These are phyloP conservation scores for Candida bentonensis DNA, from an alignment of 805 yeast genomes.

Conservation along the genomic window DNA sequence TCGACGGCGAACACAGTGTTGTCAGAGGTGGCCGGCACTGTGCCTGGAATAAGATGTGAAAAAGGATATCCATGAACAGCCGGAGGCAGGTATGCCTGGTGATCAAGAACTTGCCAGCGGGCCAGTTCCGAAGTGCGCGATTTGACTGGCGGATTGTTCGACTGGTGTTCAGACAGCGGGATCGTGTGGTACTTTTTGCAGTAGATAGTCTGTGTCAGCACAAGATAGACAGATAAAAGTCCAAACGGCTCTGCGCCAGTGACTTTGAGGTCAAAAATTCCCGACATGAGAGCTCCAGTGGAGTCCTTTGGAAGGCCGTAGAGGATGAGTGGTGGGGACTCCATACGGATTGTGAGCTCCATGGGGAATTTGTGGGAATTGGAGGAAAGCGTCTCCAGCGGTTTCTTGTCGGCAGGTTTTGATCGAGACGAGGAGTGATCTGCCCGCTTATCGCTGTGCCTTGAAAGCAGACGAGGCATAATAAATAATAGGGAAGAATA, in stretches of 20 bases:
- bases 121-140: conserved; percentile 50
- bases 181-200: conserved; percentile 3
- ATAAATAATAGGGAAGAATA: too few species aligned
- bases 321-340: conserved; percentile 81
- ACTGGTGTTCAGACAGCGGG: conserved; percentile 7
- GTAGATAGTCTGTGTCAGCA: conserved; percentile 55
- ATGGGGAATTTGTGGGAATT: neutral
- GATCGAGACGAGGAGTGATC: neutral
- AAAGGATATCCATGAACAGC: conserved; percentile 86
- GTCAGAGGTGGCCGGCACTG: conserved; percentile 60
- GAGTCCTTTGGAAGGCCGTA: conserved; percentile 71
- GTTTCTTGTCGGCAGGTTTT: neutral
- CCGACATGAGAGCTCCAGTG: conserved; percentile 76
- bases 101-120: conserved; percentile 71
- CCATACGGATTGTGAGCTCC: conserved; percentile 35
- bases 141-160: conserved; percentile 27
- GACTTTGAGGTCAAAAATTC: conserved; percentile 51
- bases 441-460: neutral
- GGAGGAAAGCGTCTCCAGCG: too few species aligned
- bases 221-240: conserved; percentile 45
- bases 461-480: too few species aligned
- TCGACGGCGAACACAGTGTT: conserved; percentile 50
- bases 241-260: conserved; percentile 28
- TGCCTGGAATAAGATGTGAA: conserved; percentile 77
- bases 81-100: conserved; percentile 36